These are phyloP conservation scores for Amylocarpus encephaloides DNA, from an alignment of 2,329 filamentous ascomycete species.

Conservation along the genomic window DNA sequence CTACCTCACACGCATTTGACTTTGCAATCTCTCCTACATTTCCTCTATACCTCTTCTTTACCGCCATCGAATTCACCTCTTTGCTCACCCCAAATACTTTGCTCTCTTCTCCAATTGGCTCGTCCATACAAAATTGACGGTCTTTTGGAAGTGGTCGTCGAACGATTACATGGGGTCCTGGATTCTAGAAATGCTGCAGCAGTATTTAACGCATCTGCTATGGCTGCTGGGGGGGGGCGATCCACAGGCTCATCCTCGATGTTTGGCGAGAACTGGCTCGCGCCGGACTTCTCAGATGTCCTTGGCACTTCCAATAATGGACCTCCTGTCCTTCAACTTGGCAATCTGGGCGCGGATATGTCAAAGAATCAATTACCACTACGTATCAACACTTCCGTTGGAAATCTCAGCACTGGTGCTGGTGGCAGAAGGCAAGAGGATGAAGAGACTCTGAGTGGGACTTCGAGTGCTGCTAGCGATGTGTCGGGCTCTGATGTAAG, in stretches of 20 bases:
- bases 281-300: slow-evolving; percentile 37
- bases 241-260: slow-evolving; percentile 57
- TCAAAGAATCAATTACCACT: slow-evolving; percentile 32
- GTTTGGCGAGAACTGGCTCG: slow-evolving; percentile 44
- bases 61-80: slow-evolving; percentile 69
- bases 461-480: slow-evolving; percentile 26
- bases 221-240: slow-evolving; percentile 90
- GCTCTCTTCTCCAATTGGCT: slow-evolving; percentile 87
- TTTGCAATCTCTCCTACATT: slow-evolving; percentile 83
- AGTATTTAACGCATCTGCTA: slow-evolving; percentile 96
- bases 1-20: slow-evolving; percentile 89
- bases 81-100: slow-evolving; percentile 91
- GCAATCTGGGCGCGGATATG: slow-evolving; percentile 16
- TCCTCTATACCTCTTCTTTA: slow-evolving; percentile 85
- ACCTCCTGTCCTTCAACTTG: slow-evolving; percentile 16
- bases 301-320: slow-evolving; percentile 11
- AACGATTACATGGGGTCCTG: slow-evolving; percentile 79
- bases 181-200: slow-evolving; percentile 93
- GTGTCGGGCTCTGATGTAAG: slow-evolving; percentile 24
- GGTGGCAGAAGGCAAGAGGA: slow-evolving; percentile 32
- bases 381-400: slow-evolving; percentile 45
- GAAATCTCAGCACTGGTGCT: slow-evolving; percentile 27
- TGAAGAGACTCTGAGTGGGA: slow-evolving; percentile 29
- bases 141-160: slow-evolving; percentile 84
- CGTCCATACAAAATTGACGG: slow-evolving; percentile 92